Base-by-base conservation (phyloP, 305 asterid genomes). In the Fraxinus velutina region DNA sequence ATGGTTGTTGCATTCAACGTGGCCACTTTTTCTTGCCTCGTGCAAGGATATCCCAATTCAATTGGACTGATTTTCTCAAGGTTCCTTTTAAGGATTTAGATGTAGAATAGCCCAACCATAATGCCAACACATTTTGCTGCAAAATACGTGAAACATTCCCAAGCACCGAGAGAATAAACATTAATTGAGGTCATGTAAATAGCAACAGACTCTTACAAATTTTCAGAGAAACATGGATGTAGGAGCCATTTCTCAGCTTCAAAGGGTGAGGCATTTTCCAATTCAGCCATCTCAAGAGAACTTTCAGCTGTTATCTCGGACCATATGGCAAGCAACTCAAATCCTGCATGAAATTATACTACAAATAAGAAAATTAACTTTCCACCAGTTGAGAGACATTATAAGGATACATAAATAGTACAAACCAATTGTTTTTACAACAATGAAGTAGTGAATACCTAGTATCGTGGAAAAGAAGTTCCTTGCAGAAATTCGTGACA, bases 211-310 rank as follows among this genome's bases (percentile, higher is more conserved):
- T 93, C 64, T 52, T 94, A 94, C 99, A 93, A 84, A 86, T 88
- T 81, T 74, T 80, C 86, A 77, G 97, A 87, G 79, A 94, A 85
- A 81, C 81, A 82, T 82, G 98, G 98, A 85, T 80, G 52, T 76
- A 95, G 86, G 76, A 92, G 89, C 98, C 98, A 95, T 87, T 88
- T 91, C 78, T 92, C 95, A 87, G 98, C 98, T 83, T 93, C 98
- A 76, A 85, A 80, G n/a, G 97, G 92, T 36, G 97, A 90, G 78
- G 90, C 93, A 83, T 93, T 93, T 87, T 94, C 97, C 85, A 92
- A 85, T 88, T 93, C 97, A 82, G 97, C 97, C 98, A 94, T 94
- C 86, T 92, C 95, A 80, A 91, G 81, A 72, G 98, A 93, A 87
- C 93, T 93, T 81, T 84, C 94, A 80, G 94, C 86, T 68, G 85